phyloP scores from a whole-genome alignment of 495 filamentous ascomycete genomes.

The Hypoxylon rickii region DNA sequence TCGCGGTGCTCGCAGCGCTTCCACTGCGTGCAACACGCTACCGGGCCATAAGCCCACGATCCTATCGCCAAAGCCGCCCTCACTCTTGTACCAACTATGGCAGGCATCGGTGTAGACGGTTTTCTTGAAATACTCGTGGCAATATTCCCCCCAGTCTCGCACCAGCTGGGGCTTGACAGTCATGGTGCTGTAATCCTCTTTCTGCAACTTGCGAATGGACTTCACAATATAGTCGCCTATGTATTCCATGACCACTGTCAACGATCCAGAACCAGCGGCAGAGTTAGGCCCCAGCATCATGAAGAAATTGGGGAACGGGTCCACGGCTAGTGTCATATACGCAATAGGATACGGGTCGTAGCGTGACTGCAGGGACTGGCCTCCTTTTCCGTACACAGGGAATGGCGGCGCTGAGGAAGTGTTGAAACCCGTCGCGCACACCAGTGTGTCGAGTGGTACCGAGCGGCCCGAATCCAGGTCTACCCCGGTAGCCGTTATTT shows the following conservation, averaged over 20 bases:
- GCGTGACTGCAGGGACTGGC: constrained; percentile 53
- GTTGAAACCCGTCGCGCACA: constrained; percentile 74
- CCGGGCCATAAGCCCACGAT: constrained; percentile 51
- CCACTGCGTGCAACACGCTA: constrained; percentile 48
- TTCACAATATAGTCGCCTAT: constrained; percentile 66
- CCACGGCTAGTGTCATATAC: constrained; percentile 67
- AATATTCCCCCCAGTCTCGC: constrained; percentile 64
- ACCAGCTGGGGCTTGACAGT: constrained; percentile 57
- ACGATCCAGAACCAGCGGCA: constrained; percentile 59
- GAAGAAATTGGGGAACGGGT: constrained; percentile 70
- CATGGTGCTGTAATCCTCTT: constrained; percentile 67
- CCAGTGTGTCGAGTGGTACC: constrained; percentile 55
- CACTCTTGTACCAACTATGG: constrained; percentile 69
- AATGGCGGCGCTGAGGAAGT: constrained; percentile 63
- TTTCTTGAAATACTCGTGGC: constrained; percentile 64
- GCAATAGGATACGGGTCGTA: constrained; percentile 59
- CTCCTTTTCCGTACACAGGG: constrained; percentile 55
- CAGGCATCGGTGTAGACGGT: constrained; percentile 70
- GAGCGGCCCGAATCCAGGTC: constrained; percentile 51
- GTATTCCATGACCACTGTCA: constrained; percentile 61
- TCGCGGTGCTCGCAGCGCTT: constrained; percentile 47
- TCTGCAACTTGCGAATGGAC: constrained; percentile 67
- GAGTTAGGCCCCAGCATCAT: constrained; percentile 65
- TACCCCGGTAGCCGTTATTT: constrained; percentile 57
- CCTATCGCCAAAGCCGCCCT: constrained; percentile 38